A percentile compares a stretch with the other conserved stretches of the same genome.
Conservation (phyloP, 192 early-diverging fungal species). For the Coemansia sp. region DNA sequence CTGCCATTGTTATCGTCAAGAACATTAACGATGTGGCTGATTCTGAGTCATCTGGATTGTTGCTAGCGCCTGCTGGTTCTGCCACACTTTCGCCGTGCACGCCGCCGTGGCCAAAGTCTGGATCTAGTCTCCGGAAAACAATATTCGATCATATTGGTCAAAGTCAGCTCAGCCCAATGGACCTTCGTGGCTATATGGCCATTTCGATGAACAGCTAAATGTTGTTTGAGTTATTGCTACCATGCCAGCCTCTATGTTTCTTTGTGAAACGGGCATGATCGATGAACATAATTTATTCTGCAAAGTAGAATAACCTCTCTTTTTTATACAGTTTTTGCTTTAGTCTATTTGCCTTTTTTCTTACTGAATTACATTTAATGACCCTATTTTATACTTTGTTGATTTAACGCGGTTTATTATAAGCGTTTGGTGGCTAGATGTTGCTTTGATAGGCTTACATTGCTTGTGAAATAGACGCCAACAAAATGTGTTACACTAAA, state of each 20-base stretch:
- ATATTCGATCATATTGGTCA: slow-evolving; percentile 51
- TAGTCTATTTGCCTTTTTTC: background rate
- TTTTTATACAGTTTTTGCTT: background rate
- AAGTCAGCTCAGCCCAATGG: slow-evolving; percentile 44
- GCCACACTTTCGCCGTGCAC: slow-evolving; percentile 30
- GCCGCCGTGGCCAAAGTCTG: slow-evolving; percentile 46
- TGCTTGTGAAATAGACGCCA: too few species aligned
- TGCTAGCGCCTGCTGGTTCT: slow-evolving; percentile 1
- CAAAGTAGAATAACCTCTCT: background rate
- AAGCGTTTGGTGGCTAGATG: too few species aligned
- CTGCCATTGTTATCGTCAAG: slow-evolving; percentile 8
- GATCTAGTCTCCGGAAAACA: slow-evolving; percentile 38
- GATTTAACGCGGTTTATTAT: too few species aligned
- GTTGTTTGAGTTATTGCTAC: too few species aligned
- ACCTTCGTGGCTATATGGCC: slow-evolving; percentile 48
- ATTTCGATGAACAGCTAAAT: slow-evolving; percentile 41
- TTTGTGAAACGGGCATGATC: background rate
- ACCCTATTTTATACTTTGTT: too few species aligned
- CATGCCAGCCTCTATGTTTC: background rate
- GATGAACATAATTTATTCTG: background rate
- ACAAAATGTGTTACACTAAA: too few species aligned
- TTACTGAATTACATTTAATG: too few species aligned
- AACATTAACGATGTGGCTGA: background rate
- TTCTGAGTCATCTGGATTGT: background rate
- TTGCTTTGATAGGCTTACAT: too few species aligned